Evolutionary conservation across 1,284 basidiomycete species (phyloP).

Genomic region (Melampsora americana): DNA sequence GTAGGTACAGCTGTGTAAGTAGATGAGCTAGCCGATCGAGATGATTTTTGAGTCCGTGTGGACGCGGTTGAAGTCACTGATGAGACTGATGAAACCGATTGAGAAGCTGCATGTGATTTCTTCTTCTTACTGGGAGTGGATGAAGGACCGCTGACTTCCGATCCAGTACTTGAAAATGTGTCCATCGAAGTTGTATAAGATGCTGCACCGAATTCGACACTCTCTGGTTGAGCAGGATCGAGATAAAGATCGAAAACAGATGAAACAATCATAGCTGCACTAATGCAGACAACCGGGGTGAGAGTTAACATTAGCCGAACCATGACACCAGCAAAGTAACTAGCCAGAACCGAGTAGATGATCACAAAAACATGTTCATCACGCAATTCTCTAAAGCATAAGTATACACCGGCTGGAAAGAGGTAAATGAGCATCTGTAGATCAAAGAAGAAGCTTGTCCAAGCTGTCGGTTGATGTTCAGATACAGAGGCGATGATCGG

Average conservation of each 20-base stretch:
- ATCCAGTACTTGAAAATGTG: conserved; percentile 50
- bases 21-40: conserved; percentile 45
- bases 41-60: conserved; percentile 58
- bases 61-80: conserved; percentile 53
- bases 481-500: conserved; percentile 99
- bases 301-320: conserved; percentile 90
- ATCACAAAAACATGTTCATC: conserved; percentile 99
- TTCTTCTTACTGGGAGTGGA: conserved; percentile 47
- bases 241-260: conserved; percentile 85
- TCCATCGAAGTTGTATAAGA: conserved; percentile 51
- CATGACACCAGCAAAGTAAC: conserved; percentile 99
- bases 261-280: conserved; percentile 85
- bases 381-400: conserved; percentile 87
- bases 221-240: conserved; percentile 58
- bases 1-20: conserved; percentile 52
- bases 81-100: conserved; percentile 50
- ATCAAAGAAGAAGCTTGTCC: conserved; percentile 99
- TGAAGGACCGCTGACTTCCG: conserved; percentile 49
- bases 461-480: conserved; percentile 99
- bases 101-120: conserved; percentile 25
- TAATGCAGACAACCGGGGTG: conserved; percentile 85
- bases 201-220: conserved; percentile 46
- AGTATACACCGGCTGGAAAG: conserved; percentile 91
- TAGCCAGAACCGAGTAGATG: conserved; percentile 91
- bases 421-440: conserved; percentile 95